Base-by-base conservation (phyloP, 2,329 filamentous ascomycete species). In the Aspergillus amoenus region DNA sequence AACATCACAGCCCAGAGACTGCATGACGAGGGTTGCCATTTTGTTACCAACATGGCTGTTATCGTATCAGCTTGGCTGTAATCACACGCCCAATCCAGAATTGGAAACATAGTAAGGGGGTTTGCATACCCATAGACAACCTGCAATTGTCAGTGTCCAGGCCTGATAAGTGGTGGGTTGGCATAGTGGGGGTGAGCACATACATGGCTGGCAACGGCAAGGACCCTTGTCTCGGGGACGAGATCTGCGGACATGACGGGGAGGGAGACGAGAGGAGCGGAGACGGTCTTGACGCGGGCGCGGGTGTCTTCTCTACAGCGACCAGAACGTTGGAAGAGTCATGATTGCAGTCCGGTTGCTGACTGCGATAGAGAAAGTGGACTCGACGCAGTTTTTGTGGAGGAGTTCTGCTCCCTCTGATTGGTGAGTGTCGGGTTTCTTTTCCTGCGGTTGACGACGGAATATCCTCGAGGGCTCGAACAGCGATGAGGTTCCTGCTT, bases 131-230 rank as follows among this genome's bases (percentile, higher is more conserved):
- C 70, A 60, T 72, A 73, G 34, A 71, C 69, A 6, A 68, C 69
- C 73, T 74, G 68, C n/a, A 18, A 24, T 11, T 34, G 55, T 46
- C 45, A 47, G 40, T 46, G 18, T 57, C 46, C 47, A 41, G 21
- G 13, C 41, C 24, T 47, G 52, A 51, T 37, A 40, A 37, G 34
- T 13, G 34, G 40, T 32, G 46, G 41, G 56, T 34, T 30, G 34
- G 43, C 34, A 52, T 24, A 32, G 46, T 47, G 52, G 50, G 56
- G 50, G 43, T 17, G n/a, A 8, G 17, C 6, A 60, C 69, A 60
- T 88, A 97, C 93, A 93, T 97, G 93, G 77, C 93, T 97, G 73
- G 93, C 92, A 67, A 97, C 85, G 57, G 93, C 92, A 71, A 97
- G 82, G 61, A 97, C 91, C 67, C 82, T 79, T 51, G 84, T 87